phyloP scores from a whole-genome alignment of 75 land plant species.

The Isoetes taiwanensis region DNA sequence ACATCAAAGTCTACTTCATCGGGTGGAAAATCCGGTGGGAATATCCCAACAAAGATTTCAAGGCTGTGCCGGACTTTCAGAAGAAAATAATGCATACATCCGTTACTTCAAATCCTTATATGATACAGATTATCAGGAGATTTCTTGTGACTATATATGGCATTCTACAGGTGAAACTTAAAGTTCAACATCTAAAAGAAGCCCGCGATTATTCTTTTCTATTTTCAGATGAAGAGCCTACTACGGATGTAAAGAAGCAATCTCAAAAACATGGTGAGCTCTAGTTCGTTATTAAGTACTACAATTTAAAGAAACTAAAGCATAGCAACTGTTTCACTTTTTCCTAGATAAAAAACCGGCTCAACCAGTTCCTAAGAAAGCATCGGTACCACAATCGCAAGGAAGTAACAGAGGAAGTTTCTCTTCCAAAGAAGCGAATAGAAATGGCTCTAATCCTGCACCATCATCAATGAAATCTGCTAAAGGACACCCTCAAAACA shows the following conservation, averaged over 20 bases:
- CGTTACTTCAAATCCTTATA: no score
- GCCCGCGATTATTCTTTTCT: slow-evolving; percentile 80
- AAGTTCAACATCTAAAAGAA: slow-evolving; percentile 52
- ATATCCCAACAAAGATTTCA: no score
- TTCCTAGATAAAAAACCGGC: not conserved
- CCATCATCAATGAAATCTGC: no score
- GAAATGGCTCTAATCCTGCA: no score
- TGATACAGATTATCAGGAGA: no score
- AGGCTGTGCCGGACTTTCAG: no score
- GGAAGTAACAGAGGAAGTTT: not conserved
- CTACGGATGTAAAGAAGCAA: not conserved
- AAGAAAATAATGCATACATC: no score
- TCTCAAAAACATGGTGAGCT: not conserved
- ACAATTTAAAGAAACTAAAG: not conserved
- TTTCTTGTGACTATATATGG: no score
- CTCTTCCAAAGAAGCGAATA: no score
- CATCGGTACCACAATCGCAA: not conserved
- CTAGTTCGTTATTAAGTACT: not conserved
- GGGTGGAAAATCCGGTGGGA: no score
- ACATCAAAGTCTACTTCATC: no score
- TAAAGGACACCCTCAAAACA: no score
- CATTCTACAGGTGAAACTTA: slow-evolving; percentile 36
- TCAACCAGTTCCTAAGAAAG: not conserved
- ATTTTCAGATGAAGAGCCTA: slow-evolving; percentile 45
- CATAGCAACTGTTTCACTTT: not conserved